Percentiles rank a stretch among this genome's conserved stretches.
Conservation (phyloP, 2,329 filamentous ascomycete genomes). For the Cladosporium sp. region DNA sequence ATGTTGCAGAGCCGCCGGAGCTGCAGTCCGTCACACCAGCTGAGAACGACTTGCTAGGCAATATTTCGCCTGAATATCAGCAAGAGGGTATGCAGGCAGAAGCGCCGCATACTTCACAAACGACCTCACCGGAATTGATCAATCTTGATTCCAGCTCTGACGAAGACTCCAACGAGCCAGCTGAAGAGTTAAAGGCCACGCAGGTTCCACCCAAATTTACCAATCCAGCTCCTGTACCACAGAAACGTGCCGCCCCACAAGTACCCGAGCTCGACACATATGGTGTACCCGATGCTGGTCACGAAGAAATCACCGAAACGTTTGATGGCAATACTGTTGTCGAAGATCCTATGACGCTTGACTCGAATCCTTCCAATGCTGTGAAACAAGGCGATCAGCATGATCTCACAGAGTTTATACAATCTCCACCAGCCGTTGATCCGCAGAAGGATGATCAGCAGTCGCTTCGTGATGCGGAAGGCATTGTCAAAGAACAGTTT, state of each 20-base stretch:
- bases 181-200: not conserved
- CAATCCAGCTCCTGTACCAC: not conserved
- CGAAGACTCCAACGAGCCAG: conserved; percentile 17
- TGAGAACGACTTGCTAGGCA: too few species aligned
- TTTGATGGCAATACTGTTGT: too few species aligned
- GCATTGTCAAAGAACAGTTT: too few species aligned
- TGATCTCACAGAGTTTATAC: not conserved
- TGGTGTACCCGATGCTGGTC: not conserved
- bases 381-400: not conserved
- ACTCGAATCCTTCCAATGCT: not conserved
- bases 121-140: conserved; percentile 15
- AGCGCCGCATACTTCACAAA: too few species aligned
- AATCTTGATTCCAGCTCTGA: conserved; percentile 24
- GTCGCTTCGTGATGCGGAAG: too few species aligned
- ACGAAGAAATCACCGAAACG: not conserved
- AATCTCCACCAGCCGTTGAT: not conserved
- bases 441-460: not conserved
- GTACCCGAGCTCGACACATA: not conserved
- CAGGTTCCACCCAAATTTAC: not conserved
- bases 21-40: too few species aligned
- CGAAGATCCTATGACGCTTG: not conserved
- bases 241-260: not conserved
- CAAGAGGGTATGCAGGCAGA: too few species aligned
- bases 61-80: too few species aligned
- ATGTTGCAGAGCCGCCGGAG: too few species aligned